A percentile compares a stretch with the other conserved stretches of the same genome.
These are phyloP conservation scores for Talaromyces rugulosus DNA, from an alignment of 2,329 filamentous ascomycete species.

Conservation along the genomic window DNA sequence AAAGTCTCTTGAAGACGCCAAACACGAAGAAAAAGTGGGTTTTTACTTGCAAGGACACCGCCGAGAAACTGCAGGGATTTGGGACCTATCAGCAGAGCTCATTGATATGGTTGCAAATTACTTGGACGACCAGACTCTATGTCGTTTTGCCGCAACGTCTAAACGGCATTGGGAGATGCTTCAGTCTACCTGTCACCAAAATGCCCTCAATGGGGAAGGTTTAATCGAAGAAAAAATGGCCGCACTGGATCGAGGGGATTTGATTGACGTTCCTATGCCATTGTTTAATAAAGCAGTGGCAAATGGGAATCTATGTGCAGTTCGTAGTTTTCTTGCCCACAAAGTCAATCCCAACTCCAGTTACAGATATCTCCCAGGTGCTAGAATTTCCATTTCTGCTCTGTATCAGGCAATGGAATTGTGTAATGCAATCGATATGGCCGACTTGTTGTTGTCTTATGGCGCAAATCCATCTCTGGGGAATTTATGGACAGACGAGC, in stretches of 20 bases:
- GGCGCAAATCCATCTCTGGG: neutral
- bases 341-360: neutral
- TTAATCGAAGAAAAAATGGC: neutral
- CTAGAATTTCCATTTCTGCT: neutral
- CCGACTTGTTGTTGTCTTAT: constrained; percentile 2
- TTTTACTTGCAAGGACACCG: neutral
- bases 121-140: neutral
- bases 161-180: neutral
- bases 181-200: neutral
- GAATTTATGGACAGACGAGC: neutral
- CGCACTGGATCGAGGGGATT: neutral
- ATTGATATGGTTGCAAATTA: neutral
- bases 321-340: constrained; percentile 3
- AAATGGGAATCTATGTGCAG: constrained; percentile 2
- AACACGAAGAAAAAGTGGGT: neutral
- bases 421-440: neutral
- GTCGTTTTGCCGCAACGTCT: constrained; percentile 1
- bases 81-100: constrained; percentile 2
- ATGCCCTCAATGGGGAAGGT: constrained; percentile 1
- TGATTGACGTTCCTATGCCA: neutral
- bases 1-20: neutral
- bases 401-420: constrained; percentile 4
- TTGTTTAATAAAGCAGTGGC: constrained; percentile 5
- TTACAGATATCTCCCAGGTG: neutral
- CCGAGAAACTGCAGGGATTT: neutral